Conservation (phyloP, 1,284 basidiomycete species). For the Cystobasidium slooffiae region DNA sequence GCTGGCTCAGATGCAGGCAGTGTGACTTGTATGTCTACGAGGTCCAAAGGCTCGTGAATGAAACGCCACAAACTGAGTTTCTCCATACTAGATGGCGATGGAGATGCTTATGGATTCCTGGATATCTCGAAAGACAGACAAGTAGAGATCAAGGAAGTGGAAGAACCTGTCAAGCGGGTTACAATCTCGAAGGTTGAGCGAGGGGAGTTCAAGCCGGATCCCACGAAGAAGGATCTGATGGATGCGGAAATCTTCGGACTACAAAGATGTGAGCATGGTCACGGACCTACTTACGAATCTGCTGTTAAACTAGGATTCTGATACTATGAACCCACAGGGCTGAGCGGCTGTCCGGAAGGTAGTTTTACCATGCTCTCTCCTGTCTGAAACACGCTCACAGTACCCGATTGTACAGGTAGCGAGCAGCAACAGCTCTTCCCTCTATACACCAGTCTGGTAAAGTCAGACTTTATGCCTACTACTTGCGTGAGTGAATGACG, state of each 20-base stretch:
- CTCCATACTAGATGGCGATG: slow-evolving; percentile 28
- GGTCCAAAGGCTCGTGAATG: not conserved
- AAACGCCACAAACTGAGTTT: not conserved
- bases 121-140: slow-evolving; percentile 32
- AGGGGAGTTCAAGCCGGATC: not conserved
- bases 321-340: slow-evolving; percentile 61
- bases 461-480: slow-evolving; percentile 59
- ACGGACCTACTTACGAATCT: not conserved
- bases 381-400: slow-evolving; percentile 39
- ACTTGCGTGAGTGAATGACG: slow-evolving; percentile 20
- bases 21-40: not conserved
- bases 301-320: not conserved
- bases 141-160: slow-evolving; percentile 39
- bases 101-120: slow-evolving; percentile 42
- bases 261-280: slow-evolving; percentile 23
- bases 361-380: slow-evolving; percentile 18
- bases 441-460: slow-evolving; percentile 73
- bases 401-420: slow-evolving; percentile 56
- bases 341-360: slow-evolving; percentile 92
- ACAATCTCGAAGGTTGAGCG: slow-evolving; percentile 1
- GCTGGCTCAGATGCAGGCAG: slow-evolving; percentile 13
- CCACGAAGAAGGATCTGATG: not conserved
- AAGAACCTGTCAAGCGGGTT: slow-evolving; percentile 23
- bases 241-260: slow-evolving; percentile 35
- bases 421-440: slow-evolving; percentile 86